These are phyloP conservation scores for Leishmania major DNA, from an alignment of 208 protist species.

Conservation along the genomic window DNA sequence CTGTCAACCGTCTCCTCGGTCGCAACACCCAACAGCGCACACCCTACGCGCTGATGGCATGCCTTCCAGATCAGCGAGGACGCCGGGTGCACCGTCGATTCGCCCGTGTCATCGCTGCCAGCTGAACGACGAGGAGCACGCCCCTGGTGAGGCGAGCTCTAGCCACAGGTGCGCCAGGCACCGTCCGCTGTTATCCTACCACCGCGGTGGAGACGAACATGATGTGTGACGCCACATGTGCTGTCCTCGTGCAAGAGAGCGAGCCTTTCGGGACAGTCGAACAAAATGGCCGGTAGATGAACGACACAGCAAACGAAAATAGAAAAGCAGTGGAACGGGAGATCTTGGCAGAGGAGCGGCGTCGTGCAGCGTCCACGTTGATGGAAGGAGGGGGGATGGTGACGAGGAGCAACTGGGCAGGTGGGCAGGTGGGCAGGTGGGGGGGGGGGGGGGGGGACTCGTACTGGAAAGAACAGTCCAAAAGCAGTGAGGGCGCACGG, in stretches of 20 bases:
- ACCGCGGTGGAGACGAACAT: background rate
- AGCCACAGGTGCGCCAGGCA: background rate
- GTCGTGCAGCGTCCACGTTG: background rate
- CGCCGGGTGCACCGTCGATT: background rate
- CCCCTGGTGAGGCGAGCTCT: background rate
- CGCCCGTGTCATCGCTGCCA: background rate
- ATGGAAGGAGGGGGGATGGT: background rate
- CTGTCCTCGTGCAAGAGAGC: background rate
- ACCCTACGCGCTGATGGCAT: background rate
- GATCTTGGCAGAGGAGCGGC: background rate
- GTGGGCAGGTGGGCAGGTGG: background rate
- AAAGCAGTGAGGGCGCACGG: background rate
- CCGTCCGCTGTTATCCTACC: background rate
- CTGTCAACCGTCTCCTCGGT: background rate
- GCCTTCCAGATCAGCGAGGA: background rate
- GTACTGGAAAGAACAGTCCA: background rate
- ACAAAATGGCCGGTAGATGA: background rate
- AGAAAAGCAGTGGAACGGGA: background rate
- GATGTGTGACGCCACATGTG: background rate
- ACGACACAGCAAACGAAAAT: background rate
- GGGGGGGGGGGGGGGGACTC: background rate
- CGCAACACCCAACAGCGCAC: background rate
- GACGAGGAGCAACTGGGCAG: background rate
- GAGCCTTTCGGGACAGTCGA: background rate
- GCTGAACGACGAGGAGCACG: background rate